Evolutionary conservation across 805 yeast genomes (phyloP).

Genomic region (Candida chauliodis): DNA sequence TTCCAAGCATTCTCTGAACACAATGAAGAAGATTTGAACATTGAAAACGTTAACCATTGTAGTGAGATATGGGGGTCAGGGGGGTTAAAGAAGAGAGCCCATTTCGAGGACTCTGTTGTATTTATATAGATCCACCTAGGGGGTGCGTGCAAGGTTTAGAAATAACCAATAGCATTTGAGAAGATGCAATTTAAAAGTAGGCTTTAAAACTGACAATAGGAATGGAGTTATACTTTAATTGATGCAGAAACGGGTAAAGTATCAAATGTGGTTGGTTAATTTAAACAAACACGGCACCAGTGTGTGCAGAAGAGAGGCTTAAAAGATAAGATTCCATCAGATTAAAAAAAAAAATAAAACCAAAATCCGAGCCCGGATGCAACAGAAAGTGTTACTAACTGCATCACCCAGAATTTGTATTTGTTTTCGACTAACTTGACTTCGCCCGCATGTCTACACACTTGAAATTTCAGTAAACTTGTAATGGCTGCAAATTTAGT

Average conservation of each 20-base stretch:
- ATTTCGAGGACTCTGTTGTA: neutral
- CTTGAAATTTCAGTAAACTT: too few relatives aligned
- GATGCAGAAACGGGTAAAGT: neutral
- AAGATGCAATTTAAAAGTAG: conserved; percentile 2
- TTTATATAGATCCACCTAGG: too few relatives aligned
- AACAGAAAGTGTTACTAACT: too few relatives aligned
- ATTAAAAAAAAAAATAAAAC: conserved; percentile 1
- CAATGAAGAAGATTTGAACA: conserved; percentile 79
- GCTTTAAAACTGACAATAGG: conserved; percentile 1
- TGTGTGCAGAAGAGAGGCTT: neutral
- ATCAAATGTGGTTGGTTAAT: neutral
- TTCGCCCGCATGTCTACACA: neutral
- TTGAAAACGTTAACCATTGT: conserved; percentile 57
- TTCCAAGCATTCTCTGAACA: conserved; percentile 90
- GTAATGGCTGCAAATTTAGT: too few relatives aligned
- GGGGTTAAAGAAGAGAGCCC: conserved; percentile 1
- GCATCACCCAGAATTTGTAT: too few relatives aligned
- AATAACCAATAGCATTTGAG: neutral
- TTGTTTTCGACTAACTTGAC: too few relatives aligned
- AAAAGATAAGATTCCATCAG: conserved; percentile 7
- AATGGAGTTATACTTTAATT: too few relatives aligned
- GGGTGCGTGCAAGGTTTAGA: neutral
- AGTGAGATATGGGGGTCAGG: neutral
- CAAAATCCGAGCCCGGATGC: neutral
- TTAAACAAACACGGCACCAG: neutral